Evolutionary conservation across 148 eudicot species (phyloP).

Genomic region (Vaccinium darrowii): DNA sequence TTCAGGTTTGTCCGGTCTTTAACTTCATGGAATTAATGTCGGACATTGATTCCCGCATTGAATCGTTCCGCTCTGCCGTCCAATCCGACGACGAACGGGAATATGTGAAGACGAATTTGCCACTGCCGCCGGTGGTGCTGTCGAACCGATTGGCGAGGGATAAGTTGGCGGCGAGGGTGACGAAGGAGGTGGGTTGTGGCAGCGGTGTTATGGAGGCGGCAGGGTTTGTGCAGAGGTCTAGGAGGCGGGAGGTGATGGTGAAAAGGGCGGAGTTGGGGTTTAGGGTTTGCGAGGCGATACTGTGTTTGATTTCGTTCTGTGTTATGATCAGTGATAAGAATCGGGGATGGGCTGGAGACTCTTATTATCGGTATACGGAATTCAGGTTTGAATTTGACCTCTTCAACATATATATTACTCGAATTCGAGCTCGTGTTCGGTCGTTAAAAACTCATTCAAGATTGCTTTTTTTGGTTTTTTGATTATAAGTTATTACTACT

Average conservation of each 20-base stretch:
- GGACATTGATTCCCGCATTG: constrained; percentile 43
- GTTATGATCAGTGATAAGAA: constrained; percentile 78
- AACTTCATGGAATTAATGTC: constrained; percentile 25
- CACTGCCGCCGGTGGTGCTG: constrained; percentile 16
- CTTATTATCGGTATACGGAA: constrained; percentile 80
- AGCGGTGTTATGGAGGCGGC: constrained; percentile 16
- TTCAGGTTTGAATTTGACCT: constrained; percentile 47
- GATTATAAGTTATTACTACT: too few relatives aligned
- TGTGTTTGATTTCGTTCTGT: constrained; percentile 62
- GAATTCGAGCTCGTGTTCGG: too few relatives aligned
- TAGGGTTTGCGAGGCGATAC: constrained; percentile 57
- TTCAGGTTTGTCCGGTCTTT: too few relatives aligned
- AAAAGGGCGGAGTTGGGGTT: constrained; percentile 51
- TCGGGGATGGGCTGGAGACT: constrained; percentile 94
- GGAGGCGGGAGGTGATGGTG: constrained; percentile 37
- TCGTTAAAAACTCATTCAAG: too few relatives aligned
- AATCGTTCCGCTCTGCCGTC: constrained; percentile 57
- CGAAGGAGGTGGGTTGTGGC: constrained; percentile 31
- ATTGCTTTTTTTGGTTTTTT: too few relatives aligned
- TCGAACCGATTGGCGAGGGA: constrained; percentile 27
- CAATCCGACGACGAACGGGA: constrained; percentile 48
- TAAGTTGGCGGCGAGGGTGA: constrained; percentile 18
- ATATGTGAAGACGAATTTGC: not conserved
- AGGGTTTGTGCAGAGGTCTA: constrained; percentile 29
- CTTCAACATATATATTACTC: not conserved